These are phyloP conservation scores for Sporothrix pseudoabietina DNA, from an alignment of 2,329 filamentous ascomycete species.

Conservation along the genomic window DNA sequence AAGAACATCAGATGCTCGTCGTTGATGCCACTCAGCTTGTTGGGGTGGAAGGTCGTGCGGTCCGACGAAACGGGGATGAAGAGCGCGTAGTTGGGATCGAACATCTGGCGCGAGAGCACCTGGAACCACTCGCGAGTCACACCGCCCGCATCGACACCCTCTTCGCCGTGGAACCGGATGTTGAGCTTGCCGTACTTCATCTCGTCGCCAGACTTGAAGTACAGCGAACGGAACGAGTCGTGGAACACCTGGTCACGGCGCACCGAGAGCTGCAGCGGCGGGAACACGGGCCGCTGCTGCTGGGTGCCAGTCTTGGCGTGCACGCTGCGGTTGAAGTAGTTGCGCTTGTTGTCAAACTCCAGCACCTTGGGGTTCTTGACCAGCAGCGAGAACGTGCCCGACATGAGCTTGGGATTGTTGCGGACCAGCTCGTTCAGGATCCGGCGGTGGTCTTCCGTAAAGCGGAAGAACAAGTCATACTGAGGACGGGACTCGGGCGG, in stretches of 20 bases:
- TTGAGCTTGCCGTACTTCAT: constrained; percentile 99
- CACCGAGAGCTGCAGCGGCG: constrained; percentile 79
- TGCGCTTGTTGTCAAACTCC: constrained; percentile 99
- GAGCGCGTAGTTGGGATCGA: constrained; percentile 94
- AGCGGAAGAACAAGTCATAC: constrained; percentile 83
- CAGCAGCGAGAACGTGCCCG: constrained; percentile 90
- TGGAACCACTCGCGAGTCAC: constrained; percentile 99
- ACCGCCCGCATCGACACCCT: constrained; percentile 95
- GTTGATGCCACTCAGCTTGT: constrained; percentile 90
- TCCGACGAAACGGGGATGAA: constrained; percentile 97
- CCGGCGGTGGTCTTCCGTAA: constrained; percentile 96
- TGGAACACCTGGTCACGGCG: constrained; percentile 95
- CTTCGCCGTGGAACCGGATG: constrained; percentile 95
- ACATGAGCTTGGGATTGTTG: constrained; percentile 97
- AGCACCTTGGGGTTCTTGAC: constrained; percentile 99
- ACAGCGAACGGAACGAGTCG: constrained; percentile 96
- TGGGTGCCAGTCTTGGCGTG: constrained; percentile 63
- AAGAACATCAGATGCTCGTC: constrained; percentile 96
- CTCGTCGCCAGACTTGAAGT: constrained; percentile 94
- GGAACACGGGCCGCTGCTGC: constrained; percentile 66
- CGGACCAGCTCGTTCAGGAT: constrained; percentile 97
- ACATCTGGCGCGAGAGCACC: constrained; percentile 95
- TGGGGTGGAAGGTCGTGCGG: constrained; percentile 97
- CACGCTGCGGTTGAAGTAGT: constrained; percentile 94
- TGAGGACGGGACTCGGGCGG: constrained; percentile 59